A percentile compares a stretch with the other conserved stretches of the same genome.
These are phyloP conservation scores for Clohesyomyces aquaticus DNA, from an alignment of 495 filamentous ascomycete species.

Conservation along the genomic window DNA sequence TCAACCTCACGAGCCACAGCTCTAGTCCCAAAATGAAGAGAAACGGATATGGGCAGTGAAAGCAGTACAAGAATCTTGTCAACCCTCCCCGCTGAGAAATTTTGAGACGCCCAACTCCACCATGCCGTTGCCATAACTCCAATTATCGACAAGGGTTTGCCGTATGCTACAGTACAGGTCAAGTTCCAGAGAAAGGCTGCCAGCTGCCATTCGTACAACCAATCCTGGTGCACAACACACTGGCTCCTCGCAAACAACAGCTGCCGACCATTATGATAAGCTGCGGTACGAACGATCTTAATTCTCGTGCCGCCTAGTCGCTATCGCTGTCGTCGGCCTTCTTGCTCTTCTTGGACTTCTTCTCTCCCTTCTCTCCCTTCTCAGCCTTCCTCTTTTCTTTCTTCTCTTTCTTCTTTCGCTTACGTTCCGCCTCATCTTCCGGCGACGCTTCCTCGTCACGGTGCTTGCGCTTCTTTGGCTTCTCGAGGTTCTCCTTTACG, in stretches of 20 bases:
- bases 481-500: constrained; percentile 12
- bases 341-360: constrained; percentile 45
- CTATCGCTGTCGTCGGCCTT: constrained; percentile 40
- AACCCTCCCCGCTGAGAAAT: constrained; percentile 1
- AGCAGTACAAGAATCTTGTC: background rate
- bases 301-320: constrained; percentile 27
- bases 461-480: constrained; percentile 45
- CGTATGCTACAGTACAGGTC: constrained; percentile 24
- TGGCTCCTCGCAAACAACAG: background rate
- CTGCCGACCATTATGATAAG: background rate
- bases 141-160: constrained; percentile 12
- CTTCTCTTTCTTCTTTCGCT: constrained; percentile 47
- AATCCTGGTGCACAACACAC: constrained; percentile 1
- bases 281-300: constrained; percentile 5
- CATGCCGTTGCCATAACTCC: constrained; percentile 21
- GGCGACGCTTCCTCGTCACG: constrained; percentile 44
- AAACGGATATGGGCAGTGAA: background rate
- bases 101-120: constrained; percentile 31
- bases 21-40: background rate
- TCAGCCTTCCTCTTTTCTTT: constrained; percentile 45
- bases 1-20: background rate
- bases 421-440: constrained; percentile 48
- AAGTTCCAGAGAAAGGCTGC: constrained; percentile 3
- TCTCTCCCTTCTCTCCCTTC: no score
- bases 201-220: background rate